Evolutionary conservation across 495 filamentous ascomycete genomes (phyloP), one percentile per base, ranked within the genome.

Genomic region (Melanomma pulvis-pyrius): DNA sequence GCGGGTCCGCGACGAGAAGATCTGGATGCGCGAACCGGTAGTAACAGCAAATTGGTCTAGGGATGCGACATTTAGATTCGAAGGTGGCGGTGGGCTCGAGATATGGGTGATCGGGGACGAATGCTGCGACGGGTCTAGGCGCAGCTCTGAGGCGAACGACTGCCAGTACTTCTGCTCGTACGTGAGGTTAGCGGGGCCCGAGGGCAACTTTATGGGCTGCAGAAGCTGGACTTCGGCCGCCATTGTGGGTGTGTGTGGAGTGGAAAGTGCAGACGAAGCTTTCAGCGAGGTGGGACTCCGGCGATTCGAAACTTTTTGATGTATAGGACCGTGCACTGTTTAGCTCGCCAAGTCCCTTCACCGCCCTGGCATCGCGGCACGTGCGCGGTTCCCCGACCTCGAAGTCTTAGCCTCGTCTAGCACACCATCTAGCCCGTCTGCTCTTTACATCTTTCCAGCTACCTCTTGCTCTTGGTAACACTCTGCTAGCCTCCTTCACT

Each of bases 101-200:
- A 98, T 96, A 74, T 92, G 84, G 30, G 92, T 96, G 71, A 98
- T 83, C 59, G 92, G 88, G 72, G 86, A 88, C 75, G 90, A 88
- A 66, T 92, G 88, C 49, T 90, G 89, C 39, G 94, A 93, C 9
- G 93, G 90, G 67, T 69, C 67, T 48, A 98, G 85, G 29, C 90
- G 83, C 50, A 93, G 87, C 32, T 92, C 89, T 48, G 93, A 93
- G 76, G 88, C 90, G 82, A 98, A 98, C 36, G 87, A 88, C 68
- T 87, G 87, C 92, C 94, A 99, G 82, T 97, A 98, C 69, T 87
- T 83, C 78, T 98, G 92, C 79, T 99, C 94, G 49, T 93, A 86
- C 4, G 92, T 96, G 28, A 89, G 73, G 54, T 87, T 84, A 22
- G 83, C 83, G 59, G 90, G 89, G 34, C 88, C 89, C 25, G 84